Conservation (phyloP, 129 eudicot species). For the Dittrichia graveolens region DNA sequence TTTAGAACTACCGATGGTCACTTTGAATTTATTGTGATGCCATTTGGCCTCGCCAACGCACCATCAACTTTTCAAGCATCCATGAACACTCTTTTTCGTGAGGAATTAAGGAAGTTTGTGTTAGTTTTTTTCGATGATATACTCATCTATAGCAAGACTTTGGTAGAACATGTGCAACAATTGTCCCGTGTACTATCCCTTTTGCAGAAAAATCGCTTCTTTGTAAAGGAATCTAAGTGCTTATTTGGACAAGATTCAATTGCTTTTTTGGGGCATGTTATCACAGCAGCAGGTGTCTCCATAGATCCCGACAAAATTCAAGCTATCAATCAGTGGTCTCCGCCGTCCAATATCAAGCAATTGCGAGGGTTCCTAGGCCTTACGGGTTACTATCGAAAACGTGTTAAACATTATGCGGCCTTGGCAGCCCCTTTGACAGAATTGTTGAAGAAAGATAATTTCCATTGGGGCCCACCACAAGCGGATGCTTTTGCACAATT, state of each 20-base stretch:
- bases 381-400: not conserved
- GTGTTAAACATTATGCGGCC: not conserved
- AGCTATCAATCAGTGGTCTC: not conserved
- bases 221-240: not conserved
- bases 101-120: too few species aligned
- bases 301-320: not conserved
- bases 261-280: not conserved
- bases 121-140: not conserved
- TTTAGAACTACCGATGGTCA: not conserved
- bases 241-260: not conserved
- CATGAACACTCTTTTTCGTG: too few species aligned
- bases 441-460: not conserved
- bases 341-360: not conserved
- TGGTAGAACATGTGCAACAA: not conserved
- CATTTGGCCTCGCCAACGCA: not conserved
- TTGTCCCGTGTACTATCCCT: not conserved
- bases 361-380: not conserved
- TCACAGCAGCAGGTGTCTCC: not conserved
- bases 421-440: not conserved
- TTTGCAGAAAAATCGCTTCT: not conserved
- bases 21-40: not conserved
- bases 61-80: not conserved
- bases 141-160: not conserved
- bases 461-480: not conserved
- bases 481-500: not conserved